phyloP scores from a whole-genome alignment of 495 filamentous ascomycete species.

The Choiromyces venosus region DNA sequence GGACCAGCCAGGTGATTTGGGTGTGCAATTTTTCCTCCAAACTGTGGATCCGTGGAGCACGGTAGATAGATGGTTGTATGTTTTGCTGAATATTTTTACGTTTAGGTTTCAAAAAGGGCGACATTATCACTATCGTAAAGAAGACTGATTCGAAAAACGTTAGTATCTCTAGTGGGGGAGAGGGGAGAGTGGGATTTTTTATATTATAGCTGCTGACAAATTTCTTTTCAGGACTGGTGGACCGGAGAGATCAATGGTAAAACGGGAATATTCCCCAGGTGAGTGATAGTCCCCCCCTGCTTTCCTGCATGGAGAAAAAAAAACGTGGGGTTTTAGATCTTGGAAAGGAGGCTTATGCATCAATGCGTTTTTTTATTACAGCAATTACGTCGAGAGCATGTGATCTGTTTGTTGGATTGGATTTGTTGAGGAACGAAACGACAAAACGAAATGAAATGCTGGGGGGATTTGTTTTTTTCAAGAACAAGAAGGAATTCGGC shows the following conservation, averaged over 20 bases:
- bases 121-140: conserved; percentile 94
- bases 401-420: conserved; percentile 14
- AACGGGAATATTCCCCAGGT: conserved; percentile 42
- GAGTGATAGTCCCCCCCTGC: conserved; percentile 6
- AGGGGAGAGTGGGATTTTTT: background rate
- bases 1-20: conserved; percentile 85
- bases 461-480: background rate
- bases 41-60: background rate
- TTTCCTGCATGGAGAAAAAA: background rate
- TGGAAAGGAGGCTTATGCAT: conserved; percentile 15
- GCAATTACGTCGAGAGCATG: conserved; percentile 41
- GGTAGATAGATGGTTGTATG: background rate
- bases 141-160: conserved; percentile 62
- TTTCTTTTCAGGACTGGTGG: conserved; percentile 41
- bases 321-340: background rate
- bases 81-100: conserved; percentile 13
- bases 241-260: conserved; percentile 37
- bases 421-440: background rate
- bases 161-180: conserved; percentile 13
- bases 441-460: background rate
- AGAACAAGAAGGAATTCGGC: background rate
- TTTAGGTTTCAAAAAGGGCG: conserved; percentile 86
- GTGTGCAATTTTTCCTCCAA: conserved; percentile 9
- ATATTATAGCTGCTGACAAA: conserved; percentile 13
- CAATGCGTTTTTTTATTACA: conserved; percentile 5